These are phyloP conservation scores for Suillus subalutaceus DNA, from an alignment of 768 basidiomycete genomes.

Conservation along the genomic window DNA sequence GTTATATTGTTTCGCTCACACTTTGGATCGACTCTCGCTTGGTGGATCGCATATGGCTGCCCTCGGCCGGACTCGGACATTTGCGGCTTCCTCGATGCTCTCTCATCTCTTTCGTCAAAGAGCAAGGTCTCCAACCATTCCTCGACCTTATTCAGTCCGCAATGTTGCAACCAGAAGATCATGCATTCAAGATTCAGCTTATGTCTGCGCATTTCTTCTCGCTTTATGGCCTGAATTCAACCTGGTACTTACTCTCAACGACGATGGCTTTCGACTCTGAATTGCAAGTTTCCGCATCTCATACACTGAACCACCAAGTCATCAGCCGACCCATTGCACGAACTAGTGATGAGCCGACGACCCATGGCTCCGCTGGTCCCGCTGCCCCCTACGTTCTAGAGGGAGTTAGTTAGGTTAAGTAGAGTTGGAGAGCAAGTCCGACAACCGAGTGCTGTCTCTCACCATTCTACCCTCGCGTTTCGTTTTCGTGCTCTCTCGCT, in stretches of 20 bases:
- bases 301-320: background rate
- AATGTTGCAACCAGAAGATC: constrained; percentile 38
- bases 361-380: background rate
- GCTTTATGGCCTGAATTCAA: constrained; percentile 9
- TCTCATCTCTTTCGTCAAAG: constrained; percentile 23
- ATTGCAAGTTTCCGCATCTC: background rate
- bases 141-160: constrained; percentile 41
- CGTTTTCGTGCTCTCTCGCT: no score
- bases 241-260: no score
- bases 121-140: constrained; percentile 36
- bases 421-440: no score
- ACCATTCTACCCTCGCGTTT: no score
- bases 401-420: no score
- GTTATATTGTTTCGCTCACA: constrained; percentile 31
- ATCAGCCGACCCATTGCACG: background rate
- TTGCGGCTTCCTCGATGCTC: constrained; percentile 31
- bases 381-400: background rate
- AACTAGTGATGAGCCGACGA: background rate
- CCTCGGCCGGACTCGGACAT: constrained; percentile 29
- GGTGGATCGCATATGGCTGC: constrained; percentile 34
- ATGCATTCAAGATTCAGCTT: constrained; percentile 35
- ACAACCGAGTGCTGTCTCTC: no score
- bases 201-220: constrained; percentile 30
- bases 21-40: constrained; percentile 23
- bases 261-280: background rate